Evolutionary conservation across 805 yeast species (phyloP), one percentile per base, ranked within the genome.

Genomic region (Yarrowia hollandica): DNA sequence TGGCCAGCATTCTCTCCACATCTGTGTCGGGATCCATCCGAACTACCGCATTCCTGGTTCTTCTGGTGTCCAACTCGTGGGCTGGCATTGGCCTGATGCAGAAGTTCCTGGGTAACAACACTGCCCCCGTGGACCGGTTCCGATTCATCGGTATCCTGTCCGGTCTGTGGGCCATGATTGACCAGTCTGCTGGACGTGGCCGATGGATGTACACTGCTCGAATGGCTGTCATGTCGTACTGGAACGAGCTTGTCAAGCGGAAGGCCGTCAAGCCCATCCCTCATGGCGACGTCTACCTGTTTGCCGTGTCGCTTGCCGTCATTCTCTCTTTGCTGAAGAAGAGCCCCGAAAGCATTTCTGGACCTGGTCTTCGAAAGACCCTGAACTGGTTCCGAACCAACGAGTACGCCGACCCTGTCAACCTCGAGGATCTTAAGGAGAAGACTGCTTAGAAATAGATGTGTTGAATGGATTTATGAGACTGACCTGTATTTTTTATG

Each of bases 111-210:
- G 69, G 72, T 21, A 64, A 65, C 59, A 64, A 61, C 28, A 59
- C 71, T 33, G 50, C 66, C 50, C 69, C 75, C 57, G 62, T 62
- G 15, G 60, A 62, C 15, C 72, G 78, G n/a, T 71, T 70, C 67
- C 63, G 72, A 22, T 38, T 74, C 33, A 71, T 75, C 60, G 78
- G 77, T n/a, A 68, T 72, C 61, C 58, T 71, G 38, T 71, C 75
- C n/a, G 78, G 78, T 3, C 66, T 74, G 44, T 74, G 76, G 76
- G 74, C 76, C 1, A 65, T 70, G 25, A 42, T 72, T 21, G 75
- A 71, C 62, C 44, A 35, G 42, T 41, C 59, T 22, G 72, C 67
- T 50, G 61, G 63, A 35, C 65, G 70, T 34, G 61, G 69, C 11
- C 67, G 73, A 60, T 72, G 68, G 61, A 63, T 69, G 60, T 73